These are phyloP conservation scores for Entophlyctis helioformis DNA, from an alignment of 192 early-diverging fungal species.

Conservation along the genomic window DNA sequence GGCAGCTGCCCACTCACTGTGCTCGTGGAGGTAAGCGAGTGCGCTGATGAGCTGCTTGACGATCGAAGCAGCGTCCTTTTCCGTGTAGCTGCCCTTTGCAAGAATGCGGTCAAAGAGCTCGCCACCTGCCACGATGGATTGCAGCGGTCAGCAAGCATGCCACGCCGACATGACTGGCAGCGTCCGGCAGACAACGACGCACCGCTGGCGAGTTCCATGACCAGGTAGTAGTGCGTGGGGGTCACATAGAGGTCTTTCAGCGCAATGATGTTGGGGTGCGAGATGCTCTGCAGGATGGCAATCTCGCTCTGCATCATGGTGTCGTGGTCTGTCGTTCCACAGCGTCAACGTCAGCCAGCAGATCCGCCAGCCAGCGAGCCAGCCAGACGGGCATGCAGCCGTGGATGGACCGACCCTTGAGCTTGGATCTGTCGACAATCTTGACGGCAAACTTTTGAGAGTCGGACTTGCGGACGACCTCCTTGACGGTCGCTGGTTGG, in stretches of 20 bases:
- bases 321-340: slow-evolving; percentile 29
- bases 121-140: too few relatives aligned
- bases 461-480: slow-evolving; percentile 44
- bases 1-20: slow-evolving; percentile 8
- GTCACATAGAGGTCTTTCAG: slow-evolving; percentile 30
- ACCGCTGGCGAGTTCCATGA: slow-evolving; percentile 39
- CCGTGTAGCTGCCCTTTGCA: slow-evolving; percentile 31
- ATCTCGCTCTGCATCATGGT: slow-evolving; percentile 58
- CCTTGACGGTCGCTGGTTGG: slow-evolving; percentile 45
- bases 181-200: not conserved
- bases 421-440: slow-evolving; percentile 54
- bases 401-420: slow-evolving; percentile 4
- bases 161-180: not conserved
- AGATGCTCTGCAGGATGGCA: slow-evolving; percentile 48
- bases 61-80: slow-evolving; percentile 32
- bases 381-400: not conserved
- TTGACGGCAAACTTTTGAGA: slow-evolving; percentile 56
- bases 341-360: not conserved
- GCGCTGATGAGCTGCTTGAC: slow-evolving; percentile 31
- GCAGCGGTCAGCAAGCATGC: too few relatives aligned
- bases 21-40: slow-evolving; percentile 33
- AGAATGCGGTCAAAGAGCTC: slow-evolving; percentile 47
- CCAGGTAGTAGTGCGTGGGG: slow-evolving; percentile 19
- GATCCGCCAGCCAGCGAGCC: too few relatives aligned
- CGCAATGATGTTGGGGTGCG: slow-evolving; percentile 28